Percentiles rank a stretch among this genome's conserved stretches.
Conservation (phyloP, 2,329 filamentous ascomycete species). For the Raffaelea deltoideospora region DNA sequence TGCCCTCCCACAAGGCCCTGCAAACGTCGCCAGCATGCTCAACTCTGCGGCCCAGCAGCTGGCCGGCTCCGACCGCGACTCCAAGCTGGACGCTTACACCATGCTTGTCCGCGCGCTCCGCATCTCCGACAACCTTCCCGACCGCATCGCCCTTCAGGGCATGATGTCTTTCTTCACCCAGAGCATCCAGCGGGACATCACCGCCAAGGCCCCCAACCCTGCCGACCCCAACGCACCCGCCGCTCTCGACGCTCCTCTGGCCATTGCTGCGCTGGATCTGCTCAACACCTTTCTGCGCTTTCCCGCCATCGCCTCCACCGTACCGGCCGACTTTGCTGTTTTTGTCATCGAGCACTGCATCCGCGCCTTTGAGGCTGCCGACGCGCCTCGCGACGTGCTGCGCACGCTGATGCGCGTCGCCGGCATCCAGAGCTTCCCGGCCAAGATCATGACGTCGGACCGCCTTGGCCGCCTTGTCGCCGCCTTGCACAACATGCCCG, state of each 20-base stretch:
- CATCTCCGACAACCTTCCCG: constrained; percentile 68
- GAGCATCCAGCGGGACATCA: constrained; percentile 73
- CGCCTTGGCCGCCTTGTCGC: constrained; percentile 57
- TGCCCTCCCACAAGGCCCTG: constrained; percentile 22
- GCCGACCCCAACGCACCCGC: too few species aligned
- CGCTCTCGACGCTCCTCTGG: constrained; percentile 50
- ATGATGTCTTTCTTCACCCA: constrained; percentile 67
- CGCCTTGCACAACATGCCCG: constrained; percentile 56
- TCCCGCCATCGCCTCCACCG: constrained; percentile 49
- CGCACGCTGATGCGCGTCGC: constrained; percentile 70
- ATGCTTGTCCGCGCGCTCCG: constrained; percentile 63
- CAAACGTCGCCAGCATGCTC: constrained; percentile 62
- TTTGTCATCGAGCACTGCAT: constrained; percentile 75
- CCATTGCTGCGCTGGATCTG: constrained; percentile 64
- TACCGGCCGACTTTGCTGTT: constrained; percentile 63
- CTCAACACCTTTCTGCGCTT: constrained; percentile 65
- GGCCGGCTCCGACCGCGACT: constrained; percentile 54
- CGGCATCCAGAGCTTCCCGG: constrained; percentile 62
- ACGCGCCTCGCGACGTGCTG: constrained; percentile 59
- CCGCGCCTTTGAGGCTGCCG: constrained; percentile 51
- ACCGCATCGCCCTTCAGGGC: constrained; percentile 52
- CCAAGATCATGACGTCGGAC: constrained; percentile 57
- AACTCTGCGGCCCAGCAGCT: constrained; percentile 74
- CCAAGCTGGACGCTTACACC: constrained; percentile 73
- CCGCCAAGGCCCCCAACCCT: constrained; percentile 39